phyloP scores from a whole-genome alignment of 768 basidiomycete species.

The Boletus sp. region DNA sequence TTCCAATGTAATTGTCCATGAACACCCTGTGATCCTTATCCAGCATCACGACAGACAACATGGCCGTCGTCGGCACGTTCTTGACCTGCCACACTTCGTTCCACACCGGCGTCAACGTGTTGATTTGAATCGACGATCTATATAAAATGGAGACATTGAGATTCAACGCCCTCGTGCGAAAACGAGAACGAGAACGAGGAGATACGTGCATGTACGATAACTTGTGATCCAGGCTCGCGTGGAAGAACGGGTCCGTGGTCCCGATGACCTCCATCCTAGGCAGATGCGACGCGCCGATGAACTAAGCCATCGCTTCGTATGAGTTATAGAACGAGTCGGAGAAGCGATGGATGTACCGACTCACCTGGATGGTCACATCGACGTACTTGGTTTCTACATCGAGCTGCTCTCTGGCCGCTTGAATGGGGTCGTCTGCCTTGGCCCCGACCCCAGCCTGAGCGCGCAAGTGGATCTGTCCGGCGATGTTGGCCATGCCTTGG shows the following conservation, averaged over 20 bases:
- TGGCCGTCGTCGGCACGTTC: slow-evolving; percentile 67
- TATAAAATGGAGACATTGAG: background rate
- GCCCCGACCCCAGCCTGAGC: background rate
- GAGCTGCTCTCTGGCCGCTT: slow-evolving; percentile 32
- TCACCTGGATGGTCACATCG: slow-evolving; percentile 57
- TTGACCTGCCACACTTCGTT: slow-evolving; percentile 72
- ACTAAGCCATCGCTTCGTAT: slow-evolving; percentile 37
- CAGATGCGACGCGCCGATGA: slow-evolving; percentile 67
- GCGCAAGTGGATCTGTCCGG: slow-evolving; percentile 7
- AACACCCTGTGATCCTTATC: slow-evolving; percentile 64
- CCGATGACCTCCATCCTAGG: slow-evolving; percentile 70
- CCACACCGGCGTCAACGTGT: slow-evolving; percentile 66
- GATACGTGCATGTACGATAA: slow-evolving; percentile 62
- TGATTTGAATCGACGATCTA: slow-evolving; percentile 66
- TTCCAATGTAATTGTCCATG: slow-evolving; percentile 65
- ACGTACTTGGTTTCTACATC: slow-evolving; percentile 45
- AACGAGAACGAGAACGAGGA: background rate
- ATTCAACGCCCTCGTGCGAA: background rate
- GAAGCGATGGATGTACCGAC: background rate
- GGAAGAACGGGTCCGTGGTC: slow-evolving; percentile 68
- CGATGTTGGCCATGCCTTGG: slow-evolving; percentile 14
- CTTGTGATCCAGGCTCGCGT: slow-evolving; percentile 61
- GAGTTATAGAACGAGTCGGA: too few species aligned
- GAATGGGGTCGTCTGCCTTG: slow-evolving; percentile 31
- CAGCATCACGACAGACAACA: slow-evolving; percentile 53